Evolutionary conservation across 1,139 yeast genomes (phyloP), one percentile per base, ranked within the genome.

Genomic region (Geotrichum bryndzae): DNA sequence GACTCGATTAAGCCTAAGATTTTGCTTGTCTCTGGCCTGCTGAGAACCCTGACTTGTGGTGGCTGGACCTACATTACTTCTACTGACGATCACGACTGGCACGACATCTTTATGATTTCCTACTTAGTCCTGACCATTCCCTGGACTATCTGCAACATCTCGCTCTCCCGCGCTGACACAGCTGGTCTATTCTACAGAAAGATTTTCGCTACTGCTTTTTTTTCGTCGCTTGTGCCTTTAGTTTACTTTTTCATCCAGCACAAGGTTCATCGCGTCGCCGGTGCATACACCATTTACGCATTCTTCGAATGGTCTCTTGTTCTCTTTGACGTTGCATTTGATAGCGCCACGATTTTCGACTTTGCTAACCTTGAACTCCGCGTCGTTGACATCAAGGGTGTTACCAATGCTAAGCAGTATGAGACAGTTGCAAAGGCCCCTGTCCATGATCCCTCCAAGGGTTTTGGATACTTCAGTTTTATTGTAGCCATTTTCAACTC

Each of bases 21-120:
- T 41, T 72, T 81, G 59, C 71, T 85, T 11, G 66, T 83, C 0
- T 73, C 85, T 1, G 99, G 99, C 11, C 64, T 88, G 1, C 63
- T 88, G 27, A 83, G 99, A 74, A 94, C 99, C 0, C 82, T 94
- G 62, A 87, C 97, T 0, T 94, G 99, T 71, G 99, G 99, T 68
- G 98, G 98, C 13, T 94, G 98, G 98, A 96, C 95, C 18, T 94
- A 94, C 72, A 88, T 94, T 67, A 94, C 99, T 1, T 89, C 96
- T 10, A 90, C 98, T 0, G 99, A 94, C 73, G 97, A 94, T 73
- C 99, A 92, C 70, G 97, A 92, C 75, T 87, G 88, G 79, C 99
- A 94, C 73, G 98, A 94, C 71, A 85, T 94, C 59, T 92, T 92
- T 74, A 94, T 94, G 99, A 90, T 94, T 67, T 74, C 87, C 48